Percentiles rank a stretch among this genome's conserved stretches.
Evolutionary conservation across 164 flowering plant species (phyloP).

Genomic region (Amborella trichopoda): DNA sequence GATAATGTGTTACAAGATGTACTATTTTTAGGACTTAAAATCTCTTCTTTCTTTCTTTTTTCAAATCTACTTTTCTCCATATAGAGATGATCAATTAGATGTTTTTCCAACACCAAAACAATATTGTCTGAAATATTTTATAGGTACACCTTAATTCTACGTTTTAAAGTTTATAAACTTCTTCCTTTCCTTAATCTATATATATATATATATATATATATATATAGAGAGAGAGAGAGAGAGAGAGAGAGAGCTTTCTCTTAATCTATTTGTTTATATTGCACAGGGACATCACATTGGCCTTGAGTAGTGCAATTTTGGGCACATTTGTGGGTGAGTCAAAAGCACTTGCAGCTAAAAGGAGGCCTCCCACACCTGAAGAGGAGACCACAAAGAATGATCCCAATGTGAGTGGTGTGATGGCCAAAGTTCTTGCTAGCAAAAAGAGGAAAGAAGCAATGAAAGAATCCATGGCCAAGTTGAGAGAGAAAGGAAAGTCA

Average conservation of each 20-base stretch:
- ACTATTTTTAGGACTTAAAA: too few relatives aligned
- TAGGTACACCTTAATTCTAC: too few relatives aligned
- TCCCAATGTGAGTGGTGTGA: constrained; percentile 63
- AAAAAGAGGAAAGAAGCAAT: constrained; percentile 86
- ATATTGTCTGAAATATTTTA: too few relatives aligned
- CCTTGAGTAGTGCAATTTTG: constrained; percentile 26
- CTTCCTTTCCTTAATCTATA: neutral
- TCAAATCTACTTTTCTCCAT: too few relatives aligned
- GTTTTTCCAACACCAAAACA: too few relatives aligned
- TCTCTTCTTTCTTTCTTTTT: too few relatives aligned
- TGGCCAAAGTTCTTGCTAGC: constrained; percentile 81
- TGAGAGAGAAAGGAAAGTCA: constrained; percentile 62
- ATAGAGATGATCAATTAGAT: too few relatives aligned
- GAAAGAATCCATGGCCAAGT: constrained; percentile 62
- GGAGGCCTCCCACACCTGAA: constrained; percentile 57
- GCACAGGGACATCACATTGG: constrained; percentile 31
- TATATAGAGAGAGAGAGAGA: neutral
- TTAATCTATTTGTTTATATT: neutral
- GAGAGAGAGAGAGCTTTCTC: neutral
- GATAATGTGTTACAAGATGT: neutral
- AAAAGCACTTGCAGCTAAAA: constrained; percentile 39
- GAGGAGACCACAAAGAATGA: constrained; percentile 70
- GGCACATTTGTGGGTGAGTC: constrained; percentile 16
- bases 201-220: too few relatives aligned
- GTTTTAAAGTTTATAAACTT: neutral